Base-by-base conservation (phyloP, 148 eudicot species). In the Vaccinium vitisidaea region DNA sequence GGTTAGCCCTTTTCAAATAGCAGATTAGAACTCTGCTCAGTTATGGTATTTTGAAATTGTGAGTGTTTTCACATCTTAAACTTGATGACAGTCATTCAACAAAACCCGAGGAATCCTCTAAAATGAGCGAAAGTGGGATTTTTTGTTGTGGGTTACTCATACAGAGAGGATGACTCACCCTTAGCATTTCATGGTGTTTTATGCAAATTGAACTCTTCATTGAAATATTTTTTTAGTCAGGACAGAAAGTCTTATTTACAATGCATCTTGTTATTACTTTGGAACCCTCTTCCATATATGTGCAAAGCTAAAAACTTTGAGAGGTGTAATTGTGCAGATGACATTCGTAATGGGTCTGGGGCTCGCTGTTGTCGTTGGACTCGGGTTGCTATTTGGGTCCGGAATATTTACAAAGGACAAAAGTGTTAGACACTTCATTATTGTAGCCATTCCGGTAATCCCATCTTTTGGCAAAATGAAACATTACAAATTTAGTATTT, bases 401-500 rank as follows among this genome's bases (percentile, higher is more conserved):
- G 85, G 86, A 80, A 90, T 97, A 69, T 97, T 97, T 78, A 23
- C 99, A 0, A 92, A 92, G 81, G 96, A 97, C 87, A 85, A 77
- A 39, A 87, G 75, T 73, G 98, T 97, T 76, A 84, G 94, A 12
- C 88, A 84, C 82, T 84, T 91, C 80, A 92, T 97, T 69, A 83
- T 90, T 80, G 85, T 95, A 36, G 99, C 94, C 75, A 89, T 97
- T 75, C 99, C 99, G 93, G 99, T 97, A 94, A 30, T 11, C 59
- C 14, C 36, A 54, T 61, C 69, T 50, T 5, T 69, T 39, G 30
- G 36, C 55, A 46, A 61, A 81, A 23, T 13, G 55, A 53, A 53
- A 10, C 2, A 53, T 53, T 8, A 53, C 55, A 53, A 0, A 53
- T 53, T 53, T 0, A 65, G 32, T 6, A 2, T 25, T 16, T 49